Evolutionary conservation across 805 yeast species (phyloP).

Genomic region (Komagataella ulmi): DNA sequence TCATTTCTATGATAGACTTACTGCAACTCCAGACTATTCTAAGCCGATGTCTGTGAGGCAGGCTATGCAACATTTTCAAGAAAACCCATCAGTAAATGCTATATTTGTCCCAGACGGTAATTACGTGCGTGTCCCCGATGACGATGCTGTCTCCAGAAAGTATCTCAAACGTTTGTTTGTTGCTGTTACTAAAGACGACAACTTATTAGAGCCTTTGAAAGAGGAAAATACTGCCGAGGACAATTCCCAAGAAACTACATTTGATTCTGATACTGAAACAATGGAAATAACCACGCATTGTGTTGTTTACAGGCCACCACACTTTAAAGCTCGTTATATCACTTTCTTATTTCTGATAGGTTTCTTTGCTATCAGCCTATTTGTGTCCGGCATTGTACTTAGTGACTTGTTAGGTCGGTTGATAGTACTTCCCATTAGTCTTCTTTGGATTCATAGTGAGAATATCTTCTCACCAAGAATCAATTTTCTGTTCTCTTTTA

Average conservation of each 20-base stretch:
- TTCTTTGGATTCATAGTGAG: not conserved
- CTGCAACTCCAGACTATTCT: constrained; percentile 39
- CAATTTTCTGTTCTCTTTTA: too few species aligned
- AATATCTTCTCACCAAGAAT: not conserved
- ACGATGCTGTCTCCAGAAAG: constrained; percentile 60
- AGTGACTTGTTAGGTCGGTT: not conserved
- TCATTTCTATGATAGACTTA: constrained; percentile 27
- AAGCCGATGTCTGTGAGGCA: constrained; percentile 35
- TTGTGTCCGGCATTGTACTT: not conserved
- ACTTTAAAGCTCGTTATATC: constrained; percentile 21
- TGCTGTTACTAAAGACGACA: constrained; percentile 71
- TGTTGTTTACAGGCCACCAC: constrained; percentile 81
- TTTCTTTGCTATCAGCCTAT: not conserved
- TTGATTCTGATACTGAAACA: constrained; percentile 11
- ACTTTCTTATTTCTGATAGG: not conserved
- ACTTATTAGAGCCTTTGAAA: constrained; percentile 30
- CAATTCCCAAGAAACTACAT: not conserved
- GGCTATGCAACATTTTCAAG: constrained; percentile 28
- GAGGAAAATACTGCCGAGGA: constrained; percentile 20
- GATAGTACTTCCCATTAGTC: not conserved
- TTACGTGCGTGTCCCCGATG: constrained; percentile 76
- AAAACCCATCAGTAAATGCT: constrained; percentile 27
- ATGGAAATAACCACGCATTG: constrained; percentile 31
- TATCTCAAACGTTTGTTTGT: constrained; percentile 59
- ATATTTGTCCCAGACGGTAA: constrained; percentile 72